Percentiles rank a stretch among this genome's conserved stretches.
phyloP scores from a whole-genome alignment of 257 asterid genomes.

The Apocynum venetum region DNA sequence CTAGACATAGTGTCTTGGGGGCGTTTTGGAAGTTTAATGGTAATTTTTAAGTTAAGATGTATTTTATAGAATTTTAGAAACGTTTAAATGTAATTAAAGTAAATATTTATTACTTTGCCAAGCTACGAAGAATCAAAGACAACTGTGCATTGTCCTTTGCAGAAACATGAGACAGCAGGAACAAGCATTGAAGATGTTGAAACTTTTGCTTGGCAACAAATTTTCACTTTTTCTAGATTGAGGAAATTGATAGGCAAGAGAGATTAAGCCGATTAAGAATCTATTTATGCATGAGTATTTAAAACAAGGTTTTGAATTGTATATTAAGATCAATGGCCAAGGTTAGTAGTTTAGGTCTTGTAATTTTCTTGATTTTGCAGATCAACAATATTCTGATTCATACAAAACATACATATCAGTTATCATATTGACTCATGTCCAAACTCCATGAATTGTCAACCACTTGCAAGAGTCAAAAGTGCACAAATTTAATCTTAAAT shows the following conservation, averaged over 20 bases:
- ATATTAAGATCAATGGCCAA: not conserved
- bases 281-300: no score
- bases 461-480: not conserved
- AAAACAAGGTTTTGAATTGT: not conserved
- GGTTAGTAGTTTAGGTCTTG: slow-evolving; percentile 6
- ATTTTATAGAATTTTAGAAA: no score
- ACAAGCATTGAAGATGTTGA: not conserved
- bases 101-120: not conserved
- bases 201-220: not conserved
- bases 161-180: not conserved
- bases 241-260: not conserved
- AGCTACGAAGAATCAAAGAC: not conserved
- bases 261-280: not conserved
- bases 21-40: no score
- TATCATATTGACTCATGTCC: not conserved
- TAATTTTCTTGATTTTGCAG: slow-evolving; percentile 2
- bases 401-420: not conserved
- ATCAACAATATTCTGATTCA: not conserved
- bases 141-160: not conserved
- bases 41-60: no score
- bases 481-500: not conserved
- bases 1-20: no score
- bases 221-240: not conserved
- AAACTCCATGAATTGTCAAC: not conserved
- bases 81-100: no score